Evolutionary conservation across 805 yeast species (phyloP).

Genomic region (Yarrowia deformans): DNA sequence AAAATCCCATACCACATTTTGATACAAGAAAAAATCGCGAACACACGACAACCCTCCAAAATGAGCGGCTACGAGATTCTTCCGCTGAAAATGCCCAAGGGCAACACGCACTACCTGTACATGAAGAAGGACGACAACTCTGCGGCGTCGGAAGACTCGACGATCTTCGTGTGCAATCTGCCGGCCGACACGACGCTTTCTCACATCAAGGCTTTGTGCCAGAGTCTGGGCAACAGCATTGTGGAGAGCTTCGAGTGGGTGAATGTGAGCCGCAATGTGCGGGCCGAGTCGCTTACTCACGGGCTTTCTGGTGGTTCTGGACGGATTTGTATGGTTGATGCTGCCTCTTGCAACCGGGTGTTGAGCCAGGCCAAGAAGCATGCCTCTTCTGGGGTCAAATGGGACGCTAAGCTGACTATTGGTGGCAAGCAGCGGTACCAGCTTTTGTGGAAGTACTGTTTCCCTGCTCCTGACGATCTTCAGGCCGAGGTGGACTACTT

Average conservation of each 20-base stretch:
- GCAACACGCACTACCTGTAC: constrained; percentile 63
- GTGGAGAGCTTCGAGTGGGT: constrained; percentile 44
- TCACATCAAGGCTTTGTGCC: constrained; percentile 63
- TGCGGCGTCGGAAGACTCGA: constrained; percentile 53
- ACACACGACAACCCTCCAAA: not conserved
- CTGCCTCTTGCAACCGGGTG: constrained; percentile 69
- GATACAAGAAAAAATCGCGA: no score
- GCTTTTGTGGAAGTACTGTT: constrained; percentile 36
- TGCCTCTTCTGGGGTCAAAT: constrained; percentile 41
- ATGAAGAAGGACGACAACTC: constrained; percentile 63
- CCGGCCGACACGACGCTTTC: constrained; percentile 68
- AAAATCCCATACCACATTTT: constrained; percentile 14
- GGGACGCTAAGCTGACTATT: constrained; percentile 52
- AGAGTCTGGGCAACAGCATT: constrained; percentile 56
- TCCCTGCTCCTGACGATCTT: constrained; percentile 58
- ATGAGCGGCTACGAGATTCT: constrained; percentile 38
- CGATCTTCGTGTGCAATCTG: constrained; percentile 77
- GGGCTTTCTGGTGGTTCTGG: constrained; percentile 54
- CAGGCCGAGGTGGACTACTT: constrained; percentile 65
- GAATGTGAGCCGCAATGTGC: constrained; percentile 47
- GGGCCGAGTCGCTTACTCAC: constrained; percentile 30
- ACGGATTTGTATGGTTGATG: constrained; percentile 75
- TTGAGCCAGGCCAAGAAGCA: constrained; percentile 65
- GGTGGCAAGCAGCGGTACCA: constrained; percentile 36
- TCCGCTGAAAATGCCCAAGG: constrained; percentile 41